A percentile compares a stretch with the other conserved stretches of the same genome.
phyloP scores from a whole-genome alignment of 495 filamentous ascomycete genomes.

The Talaromyces nanjingensis region DNA sequence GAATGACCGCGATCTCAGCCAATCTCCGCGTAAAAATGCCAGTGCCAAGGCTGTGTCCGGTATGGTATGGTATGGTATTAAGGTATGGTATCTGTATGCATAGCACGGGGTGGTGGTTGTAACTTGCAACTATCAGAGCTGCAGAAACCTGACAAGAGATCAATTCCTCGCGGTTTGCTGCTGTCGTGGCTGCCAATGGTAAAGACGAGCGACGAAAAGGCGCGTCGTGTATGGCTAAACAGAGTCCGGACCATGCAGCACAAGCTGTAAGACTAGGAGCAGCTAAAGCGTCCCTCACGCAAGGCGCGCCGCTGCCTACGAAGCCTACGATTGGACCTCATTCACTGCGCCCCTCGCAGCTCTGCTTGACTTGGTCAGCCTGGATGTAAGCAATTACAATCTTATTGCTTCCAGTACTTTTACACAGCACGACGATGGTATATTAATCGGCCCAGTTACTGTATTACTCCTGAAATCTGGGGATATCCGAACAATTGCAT shows the following conservation, averaged over 20 bases:
- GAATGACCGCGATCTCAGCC: neutral
- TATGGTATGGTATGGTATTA: neutral
- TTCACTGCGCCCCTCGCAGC: neutral
- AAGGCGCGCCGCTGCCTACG: neutral
- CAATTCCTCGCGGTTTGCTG: neutral
- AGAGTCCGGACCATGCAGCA: neutral
- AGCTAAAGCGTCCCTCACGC: neutral
- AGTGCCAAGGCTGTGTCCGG: neutral
- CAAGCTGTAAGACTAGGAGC: neutral
- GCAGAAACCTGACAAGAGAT: neutral
- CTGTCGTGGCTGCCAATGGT: neutral
- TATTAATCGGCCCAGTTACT: neutral
- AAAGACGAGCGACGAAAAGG: neutral
- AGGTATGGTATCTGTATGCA: neutral
- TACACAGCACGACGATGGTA: neutral
- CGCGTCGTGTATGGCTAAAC: conserved; percentile 1
- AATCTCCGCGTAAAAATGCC: neutral
- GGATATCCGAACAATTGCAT: neutral
- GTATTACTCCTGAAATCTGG: neutral
- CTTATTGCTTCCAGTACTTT: neutral
- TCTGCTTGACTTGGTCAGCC: neutral
- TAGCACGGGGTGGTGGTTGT: neutral
- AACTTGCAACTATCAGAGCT: neutral
- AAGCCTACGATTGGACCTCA: conserved; percentile 1
- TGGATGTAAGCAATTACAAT: neutral